Conservation (phyloP, 495 filamentous ascomycete species). For the Cudoniella acicularis region DNA sequence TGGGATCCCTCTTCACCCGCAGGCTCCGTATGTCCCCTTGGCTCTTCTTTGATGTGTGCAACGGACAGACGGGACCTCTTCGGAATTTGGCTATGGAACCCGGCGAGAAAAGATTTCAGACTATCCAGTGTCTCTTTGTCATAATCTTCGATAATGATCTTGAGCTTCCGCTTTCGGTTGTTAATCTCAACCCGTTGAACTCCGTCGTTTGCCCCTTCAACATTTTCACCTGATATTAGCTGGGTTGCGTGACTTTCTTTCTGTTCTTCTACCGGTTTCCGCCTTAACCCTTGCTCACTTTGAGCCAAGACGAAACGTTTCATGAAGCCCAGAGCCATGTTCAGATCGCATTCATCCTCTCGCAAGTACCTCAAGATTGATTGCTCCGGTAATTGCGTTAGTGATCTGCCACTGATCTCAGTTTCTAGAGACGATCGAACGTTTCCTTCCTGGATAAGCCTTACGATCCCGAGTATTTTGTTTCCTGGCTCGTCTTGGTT, state of each 20-base stretch:
- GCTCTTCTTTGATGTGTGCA: neutral
- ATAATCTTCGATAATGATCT: neutral
- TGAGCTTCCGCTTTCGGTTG: neutral
- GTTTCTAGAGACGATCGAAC: neutral
- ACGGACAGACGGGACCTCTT: neutral
- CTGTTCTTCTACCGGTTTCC: neutral
- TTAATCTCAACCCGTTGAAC: too few relatives aligned
- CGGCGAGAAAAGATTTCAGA: neutral
- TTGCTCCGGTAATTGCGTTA: conserved; percentile 20
- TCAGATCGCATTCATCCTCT: conserved; percentile 15
- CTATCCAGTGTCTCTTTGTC: neutral
- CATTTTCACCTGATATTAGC: too few relatives aligned
- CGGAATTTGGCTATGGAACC: neutral
- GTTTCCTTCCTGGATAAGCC: conserved; percentile 1
- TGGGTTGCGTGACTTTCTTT: too few relatives aligned
- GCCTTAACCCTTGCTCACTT: neutral
- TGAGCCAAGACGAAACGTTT: conserved; percentile 6
- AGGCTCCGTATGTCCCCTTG: too few relatives aligned
- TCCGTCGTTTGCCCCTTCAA: too few relatives aligned
- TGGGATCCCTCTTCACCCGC: too few relatives aligned
- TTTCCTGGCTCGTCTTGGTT: neutral
- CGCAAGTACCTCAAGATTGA: conserved; percentile 15
- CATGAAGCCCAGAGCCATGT: conserved; percentile 14
- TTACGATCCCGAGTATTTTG: conserved; percentile 8
- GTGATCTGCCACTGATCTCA: conserved; percentile 16